Conservation (phyloP, 495 filamentous ascomycete species). For the Cercophora newfieldiana region DNA sequence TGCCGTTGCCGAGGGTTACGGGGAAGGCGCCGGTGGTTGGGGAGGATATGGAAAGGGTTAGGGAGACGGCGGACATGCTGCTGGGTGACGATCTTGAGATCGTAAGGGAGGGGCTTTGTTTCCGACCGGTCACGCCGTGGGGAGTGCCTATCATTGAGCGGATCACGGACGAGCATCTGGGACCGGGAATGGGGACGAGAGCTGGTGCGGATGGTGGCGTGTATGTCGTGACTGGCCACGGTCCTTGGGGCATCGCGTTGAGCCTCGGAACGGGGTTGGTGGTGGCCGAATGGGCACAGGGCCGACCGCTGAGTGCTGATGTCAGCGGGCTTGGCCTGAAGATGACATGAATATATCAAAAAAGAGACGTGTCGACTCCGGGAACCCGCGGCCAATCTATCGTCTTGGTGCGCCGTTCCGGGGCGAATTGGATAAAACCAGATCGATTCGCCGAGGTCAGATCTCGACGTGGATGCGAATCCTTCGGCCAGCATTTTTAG, state of each 20-base stretch:
- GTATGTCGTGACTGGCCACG: slow-evolving; percentile 71
- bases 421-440: slow-evolving; percentile 6
- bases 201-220: slow-evolving; percentile 59
- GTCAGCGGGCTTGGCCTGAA: slow-evolving; percentile 31
- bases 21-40: slow-evolving; percentile 48
- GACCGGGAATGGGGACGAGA: slow-evolving; percentile 41
- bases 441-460: slow-evolving; percentile 5
- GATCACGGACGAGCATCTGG: slow-evolving; percentile 56
- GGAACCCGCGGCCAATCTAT: background rate
- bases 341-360: slow-evolving; percentile 1
- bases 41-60: slow-evolving; percentile 52
- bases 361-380: background rate
- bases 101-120: slow-evolving; percentile 67
- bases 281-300: slow-evolving; percentile 63
- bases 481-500: slow-evolving; percentile 13
- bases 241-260: slow-evolving; percentile 68
- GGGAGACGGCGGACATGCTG: slow-evolving; percentile 54
- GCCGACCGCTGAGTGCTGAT: slow-evolving; percentile 49
- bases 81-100: slow-evolving; percentile 65
- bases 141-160: slow-evolving; percentile 63
- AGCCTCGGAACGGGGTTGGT: slow-evolving; percentile 66
- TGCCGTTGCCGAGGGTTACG: slow-evolving; percentile 58
- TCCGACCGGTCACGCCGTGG: slow-evolving; percentile 64
- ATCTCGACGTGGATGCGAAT: slow-evolving; percentile 11
- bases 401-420: background rate